A percentile compares a stretch with the other conserved stretches of the same genome.
phyloP scores from a whole-genome alignment of 2,329 filamentous ascomycete genomes.

The Calonectria naviculata region DNA sequence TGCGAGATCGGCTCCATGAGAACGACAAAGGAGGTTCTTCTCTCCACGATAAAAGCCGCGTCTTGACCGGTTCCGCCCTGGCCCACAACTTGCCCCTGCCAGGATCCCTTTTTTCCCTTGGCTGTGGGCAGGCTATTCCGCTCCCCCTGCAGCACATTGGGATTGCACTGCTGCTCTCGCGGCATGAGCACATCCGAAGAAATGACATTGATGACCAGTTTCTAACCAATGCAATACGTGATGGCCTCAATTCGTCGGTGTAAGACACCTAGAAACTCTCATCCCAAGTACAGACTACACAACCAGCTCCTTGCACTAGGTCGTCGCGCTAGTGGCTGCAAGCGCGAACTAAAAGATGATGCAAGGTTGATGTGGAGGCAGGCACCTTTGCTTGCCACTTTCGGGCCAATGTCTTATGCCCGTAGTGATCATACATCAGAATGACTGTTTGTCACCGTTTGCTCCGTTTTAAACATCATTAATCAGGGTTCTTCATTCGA shows the following conservation, averaged over 20 bases:
- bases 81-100: not conserved
- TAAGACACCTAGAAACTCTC: not conserved
- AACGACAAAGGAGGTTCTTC: not conserved
- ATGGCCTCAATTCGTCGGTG: not conserved
- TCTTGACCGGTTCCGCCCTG: not conserved
- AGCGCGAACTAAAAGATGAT: not conserved
- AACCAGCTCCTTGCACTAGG: not conserved
- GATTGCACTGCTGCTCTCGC: too few relatives aligned
- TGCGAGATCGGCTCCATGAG: not conserved
- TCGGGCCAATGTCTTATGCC: not conserved
- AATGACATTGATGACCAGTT: not conserved
- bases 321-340: not conserved
- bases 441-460: not conserved
- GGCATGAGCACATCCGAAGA: not conserved
- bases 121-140: not conserved
- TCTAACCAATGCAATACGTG: not conserved
- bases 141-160: not conserved
- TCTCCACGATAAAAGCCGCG: not conserved
- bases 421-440: not conserved
- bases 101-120: not conserved
- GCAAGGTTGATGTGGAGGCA: not conserved
- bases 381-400: too few relatives aligned
- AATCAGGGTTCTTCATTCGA: not conserved
- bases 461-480: not conserved
- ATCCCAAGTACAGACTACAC: not conserved